phyloP scores from a whole-genome alignment of 2,329 filamentous ascomycete genomes.

The Trematosphaeria pertusa region DNA sequence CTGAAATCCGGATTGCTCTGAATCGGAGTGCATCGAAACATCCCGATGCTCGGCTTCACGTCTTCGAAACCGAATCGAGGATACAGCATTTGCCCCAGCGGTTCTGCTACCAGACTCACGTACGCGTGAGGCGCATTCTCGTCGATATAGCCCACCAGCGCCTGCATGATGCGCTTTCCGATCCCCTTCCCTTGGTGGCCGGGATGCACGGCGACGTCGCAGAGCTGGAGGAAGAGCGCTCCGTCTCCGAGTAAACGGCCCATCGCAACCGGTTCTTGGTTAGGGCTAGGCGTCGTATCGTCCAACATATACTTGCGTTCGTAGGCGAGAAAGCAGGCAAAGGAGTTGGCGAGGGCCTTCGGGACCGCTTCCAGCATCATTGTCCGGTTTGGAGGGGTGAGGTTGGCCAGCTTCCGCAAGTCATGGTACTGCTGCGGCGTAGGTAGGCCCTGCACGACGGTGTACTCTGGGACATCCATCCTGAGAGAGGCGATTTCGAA shows the following conservation, averaged over 20 bases:
- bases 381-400: constrained; percentile 40
- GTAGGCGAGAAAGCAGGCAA: constrained; percentile 33
- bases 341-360: constrained; percentile 34
- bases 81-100: constrained; percentile 55
- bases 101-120: constrained; percentile 57
- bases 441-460: constrained; percentile 35
- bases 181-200: constrained; percentile 58
- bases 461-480: constrained; percentile 27
- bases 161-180: constrained; percentile 54
- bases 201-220: constrained; percentile 60
- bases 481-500: too few relatives aligned
- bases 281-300: constrained; percentile 22
- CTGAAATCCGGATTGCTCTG: constrained; percentile 18
- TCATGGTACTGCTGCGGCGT: constrained; percentile 40
- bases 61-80: constrained; percentile 57
- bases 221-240: constrained; percentile 59
- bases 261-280: constrained; percentile 53
- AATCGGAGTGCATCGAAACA: constrained; percentile 32
- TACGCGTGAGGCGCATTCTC: constrained; percentile 52
- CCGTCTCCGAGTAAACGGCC: constrained; percentile 61
- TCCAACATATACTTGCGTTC: constrained; percentile 32
- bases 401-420: constrained; percentile 33
- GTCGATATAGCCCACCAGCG: constrained; percentile 52
- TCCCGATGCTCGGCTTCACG: constrained; percentile 37
- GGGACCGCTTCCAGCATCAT: constrained; percentile 28